Evolutionary conservation across 2,329 filamentous ascomycete genomes (phyloP).

Genomic region (Torrubiellomyces zombiae): DNA sequence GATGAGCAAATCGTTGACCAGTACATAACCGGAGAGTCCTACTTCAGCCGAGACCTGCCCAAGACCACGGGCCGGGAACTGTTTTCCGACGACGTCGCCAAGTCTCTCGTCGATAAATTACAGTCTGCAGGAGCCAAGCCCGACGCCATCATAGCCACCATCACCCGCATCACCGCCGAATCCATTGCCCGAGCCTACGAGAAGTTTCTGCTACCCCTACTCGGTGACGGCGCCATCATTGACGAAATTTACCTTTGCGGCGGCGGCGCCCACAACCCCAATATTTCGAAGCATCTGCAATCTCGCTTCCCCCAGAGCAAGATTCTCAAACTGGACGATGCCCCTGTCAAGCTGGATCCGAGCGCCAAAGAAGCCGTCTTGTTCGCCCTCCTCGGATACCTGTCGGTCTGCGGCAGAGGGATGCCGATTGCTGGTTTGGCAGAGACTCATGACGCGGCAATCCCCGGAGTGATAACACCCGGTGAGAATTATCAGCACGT

Average conservation of each 20-base stretch:
- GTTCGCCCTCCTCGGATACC: conserved; percentile 18
- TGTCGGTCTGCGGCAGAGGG: conserved; percentile 13
- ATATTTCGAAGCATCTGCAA: conserved; percentile 37
- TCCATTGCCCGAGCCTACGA: conserved; percentile 11
- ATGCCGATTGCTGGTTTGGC: conserved; percentile 2
- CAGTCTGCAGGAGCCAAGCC: conserved; percentile 19
- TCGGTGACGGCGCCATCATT: conserved; percentile 5
- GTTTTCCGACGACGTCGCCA: conserved; percentile 30
- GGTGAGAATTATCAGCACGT: conserved; percentile 27
- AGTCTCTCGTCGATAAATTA: conserved; percentile 23
- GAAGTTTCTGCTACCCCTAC: conserved; percentile 4
- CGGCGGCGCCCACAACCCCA: conserved; percentile 38
- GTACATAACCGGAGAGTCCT: conserved; percentile 21
- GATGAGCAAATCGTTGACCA: conserved; percentile 25
- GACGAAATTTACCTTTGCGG: conserved; percentile 45
- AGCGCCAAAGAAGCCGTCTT: conserved; percentile 36
- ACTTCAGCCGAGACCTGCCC: conserved; percentile 23
- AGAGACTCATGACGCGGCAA: conserved; percentile 24
- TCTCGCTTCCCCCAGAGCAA: conserved; percentile 25
- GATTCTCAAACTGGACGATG: conserved; percentile 37
- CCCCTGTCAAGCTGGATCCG: conserved; percentile 27
- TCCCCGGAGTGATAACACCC: conserved; percentile 27
- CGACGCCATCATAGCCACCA: conserved; percentile 29
- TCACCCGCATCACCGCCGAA: conserved; percentile 27
- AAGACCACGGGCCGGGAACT: conserved; percentile 33